phyloP scores from a whole-genome alignment of 1,284 basidiomycete genomes.

The Marasmius oreades region DNA sequence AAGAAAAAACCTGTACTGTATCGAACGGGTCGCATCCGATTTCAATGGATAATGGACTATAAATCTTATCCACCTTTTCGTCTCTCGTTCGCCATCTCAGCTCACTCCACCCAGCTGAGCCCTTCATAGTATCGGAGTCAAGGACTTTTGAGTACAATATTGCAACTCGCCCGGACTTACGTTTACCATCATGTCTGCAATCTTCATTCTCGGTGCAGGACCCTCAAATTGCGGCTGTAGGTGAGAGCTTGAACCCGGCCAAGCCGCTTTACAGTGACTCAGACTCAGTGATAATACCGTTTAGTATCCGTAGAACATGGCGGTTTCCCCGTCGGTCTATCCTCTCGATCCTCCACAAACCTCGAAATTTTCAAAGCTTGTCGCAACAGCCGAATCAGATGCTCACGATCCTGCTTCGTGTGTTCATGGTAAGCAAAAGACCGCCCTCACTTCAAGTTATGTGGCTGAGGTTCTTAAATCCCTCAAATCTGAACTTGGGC shows the following conservation, averaged over 20 bases:
- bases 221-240: not conserved
- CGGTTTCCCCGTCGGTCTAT: not conserved
- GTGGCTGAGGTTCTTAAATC: not conserved
- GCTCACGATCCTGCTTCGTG: not conserved
- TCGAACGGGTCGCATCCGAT: too few relatives aligned
- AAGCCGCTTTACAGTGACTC: not conserved
- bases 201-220: slow-evolving; percentile 4
- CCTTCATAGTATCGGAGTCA: too few relatives aligned
- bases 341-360: not conserved
- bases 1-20: too few relatives aligned
- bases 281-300: not conserved
- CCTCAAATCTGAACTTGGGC: not conserved
- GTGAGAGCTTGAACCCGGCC: not conserved
- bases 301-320: not conserved
- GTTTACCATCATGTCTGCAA: not conserved
- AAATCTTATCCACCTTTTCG: too few relatives aligned
- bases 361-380: not conserved
- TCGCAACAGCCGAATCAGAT: not conserved
- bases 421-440: not conserved
- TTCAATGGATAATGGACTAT: too few relatives aligned
- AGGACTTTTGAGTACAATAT: too few relatives aligned
- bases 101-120: too few relatives aligned
- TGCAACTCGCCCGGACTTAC: too few relatives aligned
- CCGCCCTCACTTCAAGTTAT: too few relatives aligned
- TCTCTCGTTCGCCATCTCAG: too few relatives aligned